These are phyloP conservation scores for Graphilbum fragrans DNA, from an alignment of 2,329 filamentous ascomycete species.

Conservation along the genomic window DNA sequence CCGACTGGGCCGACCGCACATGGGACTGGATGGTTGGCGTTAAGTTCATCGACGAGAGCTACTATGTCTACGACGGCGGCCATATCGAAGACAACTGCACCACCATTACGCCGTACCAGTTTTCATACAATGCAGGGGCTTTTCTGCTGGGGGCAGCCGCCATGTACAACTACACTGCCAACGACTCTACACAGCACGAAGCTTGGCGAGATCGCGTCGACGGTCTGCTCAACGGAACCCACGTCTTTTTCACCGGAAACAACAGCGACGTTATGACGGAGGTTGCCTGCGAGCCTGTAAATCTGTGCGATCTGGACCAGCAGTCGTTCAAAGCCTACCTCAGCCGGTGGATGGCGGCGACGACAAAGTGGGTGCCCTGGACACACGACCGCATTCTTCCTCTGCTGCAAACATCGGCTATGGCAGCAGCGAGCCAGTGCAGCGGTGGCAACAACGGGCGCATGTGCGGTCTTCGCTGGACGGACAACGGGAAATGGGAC, in stretches of 20 bases:
- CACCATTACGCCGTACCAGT: constrained; percentile 47
- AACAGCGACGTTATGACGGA: constrained; percentile 50
- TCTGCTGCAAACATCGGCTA: constrained; percentile 40
- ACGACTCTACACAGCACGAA: constrained; percentile 10
- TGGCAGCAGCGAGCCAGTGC: constrained; percentile 45
- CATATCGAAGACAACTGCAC: constrained; percentile 46
- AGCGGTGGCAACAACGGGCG: constrained; percentile 41
- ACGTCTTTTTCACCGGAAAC: constrained; percentile 41
- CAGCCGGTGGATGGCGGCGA: constrained; percentile 47
- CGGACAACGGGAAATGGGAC: constrained; percentile 33
- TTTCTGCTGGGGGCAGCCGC: constrained; percentile 55
- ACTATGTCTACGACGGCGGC: constrained; percentile 51
- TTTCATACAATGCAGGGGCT: constrained; percentile 57
- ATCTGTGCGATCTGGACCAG: constrained; percentile 50
- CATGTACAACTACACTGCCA: constrained; percentile 51
- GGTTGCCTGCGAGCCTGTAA: constrained; percentile 49
- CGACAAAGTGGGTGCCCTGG: constrained; percentile 52
- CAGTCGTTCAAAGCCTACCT: constrained; percentile 54
- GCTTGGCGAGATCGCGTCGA: constrained; percentile 47
- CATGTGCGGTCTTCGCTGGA: constrained; percentile 51
- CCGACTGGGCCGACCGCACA: constrained; percentile 60
- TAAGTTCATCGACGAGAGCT: constrained; percentile 44
- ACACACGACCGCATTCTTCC: constrained; percentile 40
- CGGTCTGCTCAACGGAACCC: constrained; percentile 39
- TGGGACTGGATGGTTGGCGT: constrained; percentile 57